A percentile compares a stretch with the other conserved stretches of the same genome.
phyloP scores from a whole-genome alignment of 2,329 filamentous ascomycete genomes.

The Chaetomium sp. region DNA sequence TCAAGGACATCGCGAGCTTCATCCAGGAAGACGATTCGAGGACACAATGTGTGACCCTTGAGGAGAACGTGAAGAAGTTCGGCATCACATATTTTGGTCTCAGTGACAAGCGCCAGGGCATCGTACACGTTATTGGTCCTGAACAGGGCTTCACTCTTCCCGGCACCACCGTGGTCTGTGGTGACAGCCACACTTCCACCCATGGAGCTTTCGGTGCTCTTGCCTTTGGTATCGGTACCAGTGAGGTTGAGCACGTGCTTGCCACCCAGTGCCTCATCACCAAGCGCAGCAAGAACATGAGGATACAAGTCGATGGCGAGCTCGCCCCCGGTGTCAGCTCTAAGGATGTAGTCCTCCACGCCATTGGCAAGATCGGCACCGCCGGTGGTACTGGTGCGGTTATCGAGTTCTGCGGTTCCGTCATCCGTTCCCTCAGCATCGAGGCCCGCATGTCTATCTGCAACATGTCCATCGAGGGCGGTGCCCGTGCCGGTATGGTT shows the following conservation, averaged over 20 bases:
- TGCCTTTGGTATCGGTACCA: conserved; percentile 95
- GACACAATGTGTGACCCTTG: conserved; percentile 88
- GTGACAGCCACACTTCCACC: conserved; percentile 96
- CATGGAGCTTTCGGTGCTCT: conserved; percentile 94
- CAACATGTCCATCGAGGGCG: conserved; percentile 98
- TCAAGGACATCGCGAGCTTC: conserved; percentile 90
- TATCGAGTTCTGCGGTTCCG: conserved; percentile 95
- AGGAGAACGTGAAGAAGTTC: conserved; percentile 96
- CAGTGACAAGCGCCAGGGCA: conserved; percentile 92
- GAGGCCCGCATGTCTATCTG: conserved; percentile 99
- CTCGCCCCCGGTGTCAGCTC: conserved; percentile 86
- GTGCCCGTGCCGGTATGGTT: conserved; percentile 93
- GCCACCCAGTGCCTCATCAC: conserved; percentile 95
- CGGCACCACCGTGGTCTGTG: conserved; percentile 93
- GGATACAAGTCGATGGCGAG: conserved; percentile 87
- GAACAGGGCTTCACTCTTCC: conserved; percentile 98
- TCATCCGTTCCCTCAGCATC: conserved; percentile 84
- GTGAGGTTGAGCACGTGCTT: conserved; percentile 96
- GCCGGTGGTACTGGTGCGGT: conserved; percentile 91
- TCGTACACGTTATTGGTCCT: conserved; percentile 96
- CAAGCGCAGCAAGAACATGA: conserved; percentile 97
- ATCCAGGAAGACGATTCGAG: conserved; percentile 92
- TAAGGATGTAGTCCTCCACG: conserved; percentile 90
- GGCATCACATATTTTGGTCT: conserved; percentile 96
- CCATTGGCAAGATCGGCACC: conserved; percentile 89